Evolutionary conservation across 805 yeast species (phyloP), one percentile per base, ranked within the genome.

Genomic region (Blastobotrys terrestris): DNA sequence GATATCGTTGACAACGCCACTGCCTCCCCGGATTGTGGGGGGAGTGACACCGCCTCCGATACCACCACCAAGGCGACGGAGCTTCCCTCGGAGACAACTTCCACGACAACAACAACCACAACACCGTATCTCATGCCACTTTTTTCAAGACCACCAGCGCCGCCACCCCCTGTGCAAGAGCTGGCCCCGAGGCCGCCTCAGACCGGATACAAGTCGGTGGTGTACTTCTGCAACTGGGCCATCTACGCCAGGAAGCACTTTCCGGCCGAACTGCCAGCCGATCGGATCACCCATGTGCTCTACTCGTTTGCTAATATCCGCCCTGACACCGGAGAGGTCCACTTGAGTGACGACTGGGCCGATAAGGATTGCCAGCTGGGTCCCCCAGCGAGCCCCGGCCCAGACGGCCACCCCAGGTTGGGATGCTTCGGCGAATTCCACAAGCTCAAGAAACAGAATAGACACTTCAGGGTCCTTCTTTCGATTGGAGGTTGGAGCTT

Each of bases 401-500:
- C 46, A 5, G 31, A 31, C 5, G 31, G 45, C 7, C 42, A 31
- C 5, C 35, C 35, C 35, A 26, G 35, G 11, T 15, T 13, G 6
- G 92, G 92, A 0, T 70, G 76, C 55, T 60, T 83, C 46, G 73
- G 78, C 54, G 77, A 77, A 60, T 65, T 84, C 35, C 70, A 66
- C 50, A 72, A 72, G 53, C 53, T 84, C 57, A 83, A 83, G 60
- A 59, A 63, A 39, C 46, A 55, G 45, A 49, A 70, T 52, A 65
- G 73, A 7, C 63, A 75, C 39, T 63, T 89, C 31, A 80, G 82
- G 55, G 72, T 83, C 0, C 71, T 81, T 2, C 74, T 90, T 77
- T 84, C 96, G 0, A 77, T 92, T 53, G 99, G 99, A 3, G 99
- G 99, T 0, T 81, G 84, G 83, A 73, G 83, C 0, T 74, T 71